Conservation (phyloP, 768 basidiomycete species). For the Mrakia frigida region DNA sequence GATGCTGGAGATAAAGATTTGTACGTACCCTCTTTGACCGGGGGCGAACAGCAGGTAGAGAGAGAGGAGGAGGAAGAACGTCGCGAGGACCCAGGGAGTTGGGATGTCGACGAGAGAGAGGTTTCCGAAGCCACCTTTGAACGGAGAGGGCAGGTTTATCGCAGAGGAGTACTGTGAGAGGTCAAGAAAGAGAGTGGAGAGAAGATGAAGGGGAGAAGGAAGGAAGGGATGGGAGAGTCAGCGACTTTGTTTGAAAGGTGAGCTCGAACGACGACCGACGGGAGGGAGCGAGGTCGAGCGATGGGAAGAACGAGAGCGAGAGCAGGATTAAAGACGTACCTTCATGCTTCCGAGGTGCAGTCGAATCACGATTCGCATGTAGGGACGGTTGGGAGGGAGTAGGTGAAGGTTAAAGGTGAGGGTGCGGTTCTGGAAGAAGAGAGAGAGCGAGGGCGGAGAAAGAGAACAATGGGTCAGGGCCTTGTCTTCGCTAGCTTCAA, state of each 20-base stretch:
- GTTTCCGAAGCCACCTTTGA: conserved; percentile 36
- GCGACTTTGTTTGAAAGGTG: background rate
- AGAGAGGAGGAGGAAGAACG: conserved; percentile 16
- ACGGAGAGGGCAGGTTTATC: conserved; percentile 30
- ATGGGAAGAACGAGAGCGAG: too few relatives aligned
- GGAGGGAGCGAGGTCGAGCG: background rate
- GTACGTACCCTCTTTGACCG: background rate
- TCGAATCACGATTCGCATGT: background rate
- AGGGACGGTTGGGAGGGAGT: background rate
- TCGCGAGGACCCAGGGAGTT: conserved; percentile 33
- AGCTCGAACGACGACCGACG: background rate
- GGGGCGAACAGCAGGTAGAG: conserved; percentile 8
- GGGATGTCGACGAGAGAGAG: conserved; percentile 37
- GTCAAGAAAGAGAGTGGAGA: background rate
- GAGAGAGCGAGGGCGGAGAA: background rate
- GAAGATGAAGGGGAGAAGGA: background rate
- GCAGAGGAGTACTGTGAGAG: background rate
- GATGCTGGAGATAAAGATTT: background rate
- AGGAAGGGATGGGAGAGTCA: background rate
- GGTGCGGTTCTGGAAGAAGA: background rate
- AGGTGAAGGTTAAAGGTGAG: background rate
- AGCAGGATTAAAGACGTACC: background rate
- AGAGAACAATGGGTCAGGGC: background rate
- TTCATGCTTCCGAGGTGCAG: background rate
- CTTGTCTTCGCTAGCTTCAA: background rate